Percentiles rank a stretch among this genome's conserved stretches.
Conservation (phyloP, 2,329 filamentous ascomycete genomes). For the Pyricularia pennisetigena region DNA sequence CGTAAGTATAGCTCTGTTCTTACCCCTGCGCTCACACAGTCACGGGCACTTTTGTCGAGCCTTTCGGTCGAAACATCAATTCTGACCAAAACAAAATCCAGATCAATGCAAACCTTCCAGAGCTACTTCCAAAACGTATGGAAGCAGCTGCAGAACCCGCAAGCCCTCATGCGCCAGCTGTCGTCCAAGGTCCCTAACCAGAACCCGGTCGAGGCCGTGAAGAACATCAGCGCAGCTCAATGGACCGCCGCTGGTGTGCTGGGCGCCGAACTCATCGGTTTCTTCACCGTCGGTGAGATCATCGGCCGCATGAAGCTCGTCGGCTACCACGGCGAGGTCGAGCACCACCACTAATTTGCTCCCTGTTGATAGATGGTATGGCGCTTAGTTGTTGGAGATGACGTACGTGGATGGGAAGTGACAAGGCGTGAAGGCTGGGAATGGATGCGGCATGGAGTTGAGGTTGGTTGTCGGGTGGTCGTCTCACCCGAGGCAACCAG, state of each 20-base stretch:
- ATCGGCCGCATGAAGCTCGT: conserved; percentile 91
- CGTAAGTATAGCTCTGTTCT: conserved; percentile 53
- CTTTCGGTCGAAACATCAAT: neutral
- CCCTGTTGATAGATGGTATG: neutral
- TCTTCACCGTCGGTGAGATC: conserved; percentile 98
- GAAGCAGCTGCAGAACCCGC: conserved; percentile 62
- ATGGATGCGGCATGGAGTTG: neutral
- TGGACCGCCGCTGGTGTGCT: conserved; percentile 67
- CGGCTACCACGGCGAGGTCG: conserved; percentile 70
- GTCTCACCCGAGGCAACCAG: neutral
- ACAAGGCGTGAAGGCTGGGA: neutral
- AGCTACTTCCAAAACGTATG: conserved; percentile 69
- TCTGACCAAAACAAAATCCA: conserved; percentile 23
- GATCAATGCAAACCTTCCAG: conserved; percentile 74
- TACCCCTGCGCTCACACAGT: neutral
- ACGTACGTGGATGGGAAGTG: neutral
- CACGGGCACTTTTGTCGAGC: neutral
- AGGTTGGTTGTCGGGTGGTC: neutral
- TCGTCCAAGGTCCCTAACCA: conserved; percentile 15
- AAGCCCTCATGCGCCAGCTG: conserved; percentile 43
- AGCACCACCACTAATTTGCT: conserved; percentile 45
- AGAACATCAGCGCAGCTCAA: conserved; percentile 63
- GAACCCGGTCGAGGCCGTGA: conserved; percentile 32
- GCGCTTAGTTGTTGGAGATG: neutral
- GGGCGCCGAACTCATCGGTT: conserved; percentile 78